Conservation (phyloP, 257 asterid species). For the Solanum corneliomulleri region DNA sequence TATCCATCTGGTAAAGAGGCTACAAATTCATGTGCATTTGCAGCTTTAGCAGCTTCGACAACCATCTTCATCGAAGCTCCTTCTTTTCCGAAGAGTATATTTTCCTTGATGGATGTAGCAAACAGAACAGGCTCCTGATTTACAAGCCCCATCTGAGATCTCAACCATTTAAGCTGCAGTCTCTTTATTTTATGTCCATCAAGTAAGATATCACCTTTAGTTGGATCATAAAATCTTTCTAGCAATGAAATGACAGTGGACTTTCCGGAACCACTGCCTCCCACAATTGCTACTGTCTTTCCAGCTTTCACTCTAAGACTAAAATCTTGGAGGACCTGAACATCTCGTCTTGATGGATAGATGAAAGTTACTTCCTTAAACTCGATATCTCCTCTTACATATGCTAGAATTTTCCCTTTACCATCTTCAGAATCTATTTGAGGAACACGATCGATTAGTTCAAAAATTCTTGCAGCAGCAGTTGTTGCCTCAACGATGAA, state of each 20-base stretch:
- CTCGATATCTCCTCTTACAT: conserved; percentile 49
- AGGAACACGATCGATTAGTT: conserved; percentile 40
- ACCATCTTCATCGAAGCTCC: conserved; percentile 48
- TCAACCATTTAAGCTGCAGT: conserved; percentile 57
- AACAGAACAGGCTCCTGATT: conserved; percentile 74
- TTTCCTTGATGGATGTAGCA: conserved; percentile 61
- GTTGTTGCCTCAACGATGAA: conserved; percentile 44
- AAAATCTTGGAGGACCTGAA: conserved; percentile 41
- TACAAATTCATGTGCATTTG: conserved; percentile 71
- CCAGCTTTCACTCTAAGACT: conserved; percentile 45
- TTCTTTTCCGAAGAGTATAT: conserved; percentile 58
- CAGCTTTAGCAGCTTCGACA: conserved; percentile 41
- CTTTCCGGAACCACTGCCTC: conserved; percentile 81
- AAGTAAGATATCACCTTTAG: conserved; percentile 44
- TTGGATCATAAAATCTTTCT: conserved; percentile 67
- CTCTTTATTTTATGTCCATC: conserved; percentile 44
- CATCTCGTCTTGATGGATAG: conserved; percentile 56
- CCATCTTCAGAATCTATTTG: conserved; percentile 31
- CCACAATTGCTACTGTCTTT: conserved; percentile 57
- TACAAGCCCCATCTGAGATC: conserved; percentile 66
- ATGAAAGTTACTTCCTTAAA: conserved; percentile 51
- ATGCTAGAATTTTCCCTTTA: conserved; percentile 28
- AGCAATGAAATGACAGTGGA: conserved; percentile 56
- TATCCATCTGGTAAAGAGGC: conserved; percentile 44
- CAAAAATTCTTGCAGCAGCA: conserved; percentile 41